phyloP scores from a whole-genome alignment of 495 filamentous ascomycete species.

The Chlorociboria aeruginascens region DNA sequence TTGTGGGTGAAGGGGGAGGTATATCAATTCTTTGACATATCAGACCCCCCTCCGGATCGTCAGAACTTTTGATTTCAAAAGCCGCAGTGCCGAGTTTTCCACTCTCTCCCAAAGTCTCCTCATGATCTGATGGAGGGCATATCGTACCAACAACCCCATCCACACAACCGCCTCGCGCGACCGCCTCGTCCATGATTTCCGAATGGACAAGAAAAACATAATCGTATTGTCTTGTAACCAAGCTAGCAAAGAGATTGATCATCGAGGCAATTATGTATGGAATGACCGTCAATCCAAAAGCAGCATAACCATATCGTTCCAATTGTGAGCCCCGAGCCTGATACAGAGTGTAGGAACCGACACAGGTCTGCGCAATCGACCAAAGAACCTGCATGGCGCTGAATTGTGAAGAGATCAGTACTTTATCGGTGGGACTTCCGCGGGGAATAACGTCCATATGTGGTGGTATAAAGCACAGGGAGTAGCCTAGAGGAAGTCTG shows the following conservation, averaged over 20 bases:
- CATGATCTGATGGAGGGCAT: no score
- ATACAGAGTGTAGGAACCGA: slow-evolving; percentile 23
- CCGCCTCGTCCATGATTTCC: slow-evolving; percentile 24
- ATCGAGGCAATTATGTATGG: slow-evolving; percentile 36
- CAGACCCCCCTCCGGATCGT: no score
- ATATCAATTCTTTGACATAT: no score
- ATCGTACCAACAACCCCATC: neutral
- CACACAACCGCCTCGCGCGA: neutral
- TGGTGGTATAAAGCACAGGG: neutral
- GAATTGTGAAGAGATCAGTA: neutral
- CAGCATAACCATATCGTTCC: slow-evolving; percentile 28
- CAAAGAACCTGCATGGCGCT: neutral
- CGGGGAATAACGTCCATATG: neutral
- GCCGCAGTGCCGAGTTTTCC: no score
- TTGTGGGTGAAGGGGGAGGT: no score
- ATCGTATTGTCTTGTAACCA: slow-evolving; percentile 23
- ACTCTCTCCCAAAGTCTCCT: no score
- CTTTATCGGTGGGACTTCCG: neutral
- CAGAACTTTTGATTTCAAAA: no score
- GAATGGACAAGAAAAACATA: slow-evolving; percentile 26
- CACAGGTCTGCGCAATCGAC: slow-evolving; percentile 23
- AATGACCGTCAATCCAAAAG: slow-evolving; percentile 31
- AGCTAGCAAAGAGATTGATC: slow-evolving; percentile 28
- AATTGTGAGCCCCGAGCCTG: slow-evolving; percentile 26
- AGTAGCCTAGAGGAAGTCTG: neutral